Evolutionary conservation across 2,329 filamentous ascomycete species (phyloP).

Genomic region (Hypomyces perniciosus): DNA sequence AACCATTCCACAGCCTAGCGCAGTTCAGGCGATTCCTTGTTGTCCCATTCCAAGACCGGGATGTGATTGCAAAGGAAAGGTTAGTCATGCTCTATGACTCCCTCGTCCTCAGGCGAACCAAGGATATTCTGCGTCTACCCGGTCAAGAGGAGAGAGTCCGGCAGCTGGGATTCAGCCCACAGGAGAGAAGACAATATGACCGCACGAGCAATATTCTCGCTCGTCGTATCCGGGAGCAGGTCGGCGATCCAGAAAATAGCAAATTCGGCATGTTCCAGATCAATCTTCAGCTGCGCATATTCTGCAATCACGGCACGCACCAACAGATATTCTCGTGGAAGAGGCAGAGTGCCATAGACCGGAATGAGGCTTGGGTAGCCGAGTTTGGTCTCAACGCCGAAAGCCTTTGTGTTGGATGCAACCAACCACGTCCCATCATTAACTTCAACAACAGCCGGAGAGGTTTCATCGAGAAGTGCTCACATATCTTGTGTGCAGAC

Average conservation of each 20-base stretch:
- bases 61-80: constrained; percentile 21
- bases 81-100: constrained; percentile 30
- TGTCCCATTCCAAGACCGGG: constrained; percentile 29
- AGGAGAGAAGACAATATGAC: constrained; percentile 28
- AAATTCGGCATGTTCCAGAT: constrained; percentile 41
- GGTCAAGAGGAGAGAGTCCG: not conserved
- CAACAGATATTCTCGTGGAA: constrained; percentile 40
- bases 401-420: constrained; percentile 24
- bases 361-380: constrained; percentile 22
- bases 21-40: constrained; percentile 40
- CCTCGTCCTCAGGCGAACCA: constrained; percentile 37
- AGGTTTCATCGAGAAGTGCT: constrained; percentile 21
- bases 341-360: constrained; percentile 24
- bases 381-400: constrained; percentile 20
- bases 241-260: constrained; percentile 27
- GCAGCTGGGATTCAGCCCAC: constrained; percentile 2
- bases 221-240: constrained; percentile 32
- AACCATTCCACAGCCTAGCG: constrained; percentile 34
- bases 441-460: constrained; percentile 16
- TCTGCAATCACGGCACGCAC: constrained; percentile 46
- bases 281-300: constrained; percentile 38
- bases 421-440: constrained; percentile 28
- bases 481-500: constrained; percentile 27
- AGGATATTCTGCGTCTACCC: constrained; percentile 34
- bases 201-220: constrained; percentile 31